Evolutionary conservation across 1,284 basidiomycete species (phyloP).

Genomic region (Abortiporus biennis): DNA sequence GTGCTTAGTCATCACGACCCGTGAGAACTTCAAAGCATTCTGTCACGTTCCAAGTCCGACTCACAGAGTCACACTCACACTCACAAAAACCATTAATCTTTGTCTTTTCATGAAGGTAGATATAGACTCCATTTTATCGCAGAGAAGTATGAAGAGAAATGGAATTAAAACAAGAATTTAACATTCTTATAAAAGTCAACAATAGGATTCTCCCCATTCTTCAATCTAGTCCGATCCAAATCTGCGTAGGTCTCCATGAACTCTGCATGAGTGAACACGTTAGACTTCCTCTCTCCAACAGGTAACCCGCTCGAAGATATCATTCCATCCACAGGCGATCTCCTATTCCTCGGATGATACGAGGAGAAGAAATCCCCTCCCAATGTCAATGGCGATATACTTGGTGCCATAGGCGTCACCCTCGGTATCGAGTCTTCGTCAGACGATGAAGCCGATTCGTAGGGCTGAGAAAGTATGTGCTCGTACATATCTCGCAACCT

Average conservation of each 20-base stretch:
- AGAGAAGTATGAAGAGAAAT: no score
- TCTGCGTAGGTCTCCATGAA: conserved; percentile 84
- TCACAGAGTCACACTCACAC: no score
- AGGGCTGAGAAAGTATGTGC: conserved; percentile 64
- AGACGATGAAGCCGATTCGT: conserved; percentile 19
- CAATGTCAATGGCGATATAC: conserved; percentile 43
- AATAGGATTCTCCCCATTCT: conserved; percentile 84
- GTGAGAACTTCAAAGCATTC: no score
- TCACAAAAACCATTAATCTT: background rate
- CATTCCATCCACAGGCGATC: conserved; percentile 60
- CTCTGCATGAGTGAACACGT: conserved; percentile 78
- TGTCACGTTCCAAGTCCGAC: no score
- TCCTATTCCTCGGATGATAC: conserved; percentile 47
- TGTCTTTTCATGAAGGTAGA: background rate
- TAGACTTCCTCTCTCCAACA: conserved; percentile 74
- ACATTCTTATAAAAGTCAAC: conserved; percentile 87
- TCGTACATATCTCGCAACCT: conserved; percentile 86
- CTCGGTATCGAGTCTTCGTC: conserved; percentile 27
- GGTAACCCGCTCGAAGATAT: conserved; percentile 70
- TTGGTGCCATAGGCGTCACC: conserved; percentile 41
- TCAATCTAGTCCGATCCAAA: conserved; percentile 54
- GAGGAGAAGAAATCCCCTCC: conserved; percentile 69
- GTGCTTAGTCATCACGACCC: no score
- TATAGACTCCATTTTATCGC: background rate
- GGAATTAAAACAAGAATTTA: conserved; percentile 68